Evolutionary conservation across 768 basidiomycete genomes (phyloP), one percentile per base, ranked within the genome.

Genomic region (Pulveroboletus frians): DNA sequence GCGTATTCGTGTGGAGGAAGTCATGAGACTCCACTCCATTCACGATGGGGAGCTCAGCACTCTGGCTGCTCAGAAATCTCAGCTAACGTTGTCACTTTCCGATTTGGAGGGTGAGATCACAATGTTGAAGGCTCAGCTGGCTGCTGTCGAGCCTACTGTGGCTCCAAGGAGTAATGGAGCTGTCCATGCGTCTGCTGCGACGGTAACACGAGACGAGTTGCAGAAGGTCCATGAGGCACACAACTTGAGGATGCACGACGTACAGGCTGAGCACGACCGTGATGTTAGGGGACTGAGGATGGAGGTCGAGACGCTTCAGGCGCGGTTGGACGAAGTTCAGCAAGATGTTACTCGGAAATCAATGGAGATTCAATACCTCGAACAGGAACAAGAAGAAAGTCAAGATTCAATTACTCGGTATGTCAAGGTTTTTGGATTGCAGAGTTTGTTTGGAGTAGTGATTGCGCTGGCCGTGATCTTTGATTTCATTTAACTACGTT

Each of bases 151-250:
- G 42, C 59, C 71, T 2, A 55, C 68, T n/a, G 64, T 71, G 26
- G 63, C 77, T 3, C 76, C 81, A 4, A 83, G 78, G 67, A 77
- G 68, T 52, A 86, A 84, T 52, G 82, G 80, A 13, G 69, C 64
- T 1, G 60, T 66, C 18, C 63, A 68, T 36, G 58, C 64, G 17
- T 64, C 71, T 36, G 64, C 74, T 30, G 66, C 73, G 40, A 54
- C 64, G 20, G 80, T 89, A 8, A 79, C 87, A 31, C 84, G 81
- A 57, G 88, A 89, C 54, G 89, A 92, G 48, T 69, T 93, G 35
- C 80, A 83, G 63, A 78, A 75, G 60, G 69, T 88, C 61, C 86
- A 92, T 55, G 85, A 89, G 64, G 91, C 91, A 5, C 91, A 93
- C 65, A 88, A 86, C 63, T 73, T 85, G 53, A 92, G 85, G 71